phyloP scores from a whole-genome alignment of 2,329 filamentous ascomycete species.

The Aspergillus novoparasiticus region DNA sequence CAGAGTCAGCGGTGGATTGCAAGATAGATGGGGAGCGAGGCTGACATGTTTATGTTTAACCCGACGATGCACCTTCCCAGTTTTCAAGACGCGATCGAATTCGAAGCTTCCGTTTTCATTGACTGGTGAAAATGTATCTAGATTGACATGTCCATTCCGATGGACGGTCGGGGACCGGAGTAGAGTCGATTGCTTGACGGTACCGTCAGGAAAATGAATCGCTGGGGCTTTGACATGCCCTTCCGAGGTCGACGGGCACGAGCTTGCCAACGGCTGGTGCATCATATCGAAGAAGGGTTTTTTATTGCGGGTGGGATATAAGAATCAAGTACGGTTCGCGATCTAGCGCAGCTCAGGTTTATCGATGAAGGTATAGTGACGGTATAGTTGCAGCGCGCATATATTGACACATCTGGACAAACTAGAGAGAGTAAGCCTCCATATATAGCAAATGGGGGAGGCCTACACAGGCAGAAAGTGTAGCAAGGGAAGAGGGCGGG shows the following conservation, averaged over 20 bases:
- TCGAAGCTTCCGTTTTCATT: conserved; percentile 96
- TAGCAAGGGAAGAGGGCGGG: background rate
- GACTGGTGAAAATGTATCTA: conserved; percentile 78
- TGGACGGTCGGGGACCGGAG: conserved; percentile 24
- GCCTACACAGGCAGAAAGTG: conserved; percentile 16
- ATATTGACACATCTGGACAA: conserved; percentile 5
- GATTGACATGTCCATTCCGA: conserved; percentile 52
- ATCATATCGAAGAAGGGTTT: conserved; percentile 18
- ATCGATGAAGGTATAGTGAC: background rate
- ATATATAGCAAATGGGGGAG: conserved; percentile 19
- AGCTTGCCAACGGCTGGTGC: conserved; percentile 25
- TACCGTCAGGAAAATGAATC: conserved; percentile 31
- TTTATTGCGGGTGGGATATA: background rate
- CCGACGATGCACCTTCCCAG: conserved; percentile 81
- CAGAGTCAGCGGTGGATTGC: conserved; percentile 15
- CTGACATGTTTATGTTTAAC: conserved; percentile 89
- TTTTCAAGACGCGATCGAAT: conserved; percentile 90
- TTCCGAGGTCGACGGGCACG: conserved; percentile 26
- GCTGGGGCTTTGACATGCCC: conserved; percentile 26
- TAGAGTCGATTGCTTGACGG: conserved; percentile 24
- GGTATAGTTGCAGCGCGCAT: conserved; percentile 3
- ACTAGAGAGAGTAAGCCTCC: conserved; percentile 12
- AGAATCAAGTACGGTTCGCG: background rate
- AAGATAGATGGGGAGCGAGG: background rate
- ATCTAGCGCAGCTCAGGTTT: background rate